phyloP scores from a whole-genome alignment of 371 early-diverging fungal genomes.

The Mortierella sp. region DNA sequence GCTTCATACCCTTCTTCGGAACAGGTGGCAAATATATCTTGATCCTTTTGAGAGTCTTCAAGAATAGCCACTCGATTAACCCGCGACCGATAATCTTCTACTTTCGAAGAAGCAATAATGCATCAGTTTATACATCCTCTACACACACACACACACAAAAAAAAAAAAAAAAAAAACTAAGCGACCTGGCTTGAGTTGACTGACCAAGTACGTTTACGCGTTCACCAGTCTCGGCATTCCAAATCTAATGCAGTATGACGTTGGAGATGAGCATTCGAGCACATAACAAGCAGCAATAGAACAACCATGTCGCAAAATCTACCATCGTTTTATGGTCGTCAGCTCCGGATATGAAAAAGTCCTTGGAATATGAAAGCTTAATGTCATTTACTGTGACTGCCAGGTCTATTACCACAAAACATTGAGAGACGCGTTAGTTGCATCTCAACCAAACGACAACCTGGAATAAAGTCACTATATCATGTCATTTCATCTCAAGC shows the following conservation, averaged over 20 bases:
- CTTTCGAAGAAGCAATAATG: neutral
- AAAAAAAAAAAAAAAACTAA: neutral
- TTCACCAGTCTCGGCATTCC: slow-evolving; percentile 43
- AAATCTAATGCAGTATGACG: slow-evolving; percentile 26
- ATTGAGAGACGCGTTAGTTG: no score
- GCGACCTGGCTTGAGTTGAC: neutral
- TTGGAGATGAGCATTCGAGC: neutral
- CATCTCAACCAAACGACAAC: neutral
- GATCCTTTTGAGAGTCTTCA: slow-evolving; percentile 6
- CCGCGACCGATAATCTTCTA: slow-evolving; percentile 9
- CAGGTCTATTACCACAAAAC: slow-evolving; percentile 2
- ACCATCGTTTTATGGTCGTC: slow-evolving; percentile 44
- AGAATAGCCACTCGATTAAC: slow-evolving; percentile 32
- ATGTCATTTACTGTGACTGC: slow-evolving; percentile 45
- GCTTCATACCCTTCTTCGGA: slow-evolving; percentile 36
- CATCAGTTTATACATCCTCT: neutral
- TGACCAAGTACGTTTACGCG: slow-evolving; percentile 19
- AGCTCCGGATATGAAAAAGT: slow-evolving; percentile 39
- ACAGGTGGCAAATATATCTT: slow-evolving; percentile 47
- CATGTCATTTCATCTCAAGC: no score
- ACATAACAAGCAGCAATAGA: neutral
- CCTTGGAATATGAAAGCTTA: slow-evolving; percentile 37
- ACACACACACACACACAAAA: no score
- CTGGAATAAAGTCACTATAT: neutral
- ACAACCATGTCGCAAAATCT: neutral